Base-by-base conservation (phyloP, 1,139 yeast genomes). In the Nakaseomyces kungkrabaensis region DNA sequence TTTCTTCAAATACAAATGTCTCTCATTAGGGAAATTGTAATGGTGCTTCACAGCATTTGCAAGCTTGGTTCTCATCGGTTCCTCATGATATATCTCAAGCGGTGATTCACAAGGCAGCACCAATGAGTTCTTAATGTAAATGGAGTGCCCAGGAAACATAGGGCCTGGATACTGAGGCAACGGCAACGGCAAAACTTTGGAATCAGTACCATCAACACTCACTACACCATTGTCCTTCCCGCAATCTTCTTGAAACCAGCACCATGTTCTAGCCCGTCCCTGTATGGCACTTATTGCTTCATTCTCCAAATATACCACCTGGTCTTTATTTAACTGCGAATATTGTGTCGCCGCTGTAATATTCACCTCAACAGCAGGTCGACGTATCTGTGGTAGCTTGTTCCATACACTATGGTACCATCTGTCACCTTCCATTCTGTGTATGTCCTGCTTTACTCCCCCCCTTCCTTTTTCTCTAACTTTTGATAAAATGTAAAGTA, bases 41-140 rank as follows among this genome's bases (percentile, higher is more conserved):
- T 66, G 60, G 24, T 62, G 56, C 48, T 57, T 64, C n/a, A 62
- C 50, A 8, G 63, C 59, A 27, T 57, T 53, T 0, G 61, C 60
- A 24, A 65, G 51, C 46, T 60, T 61, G 13, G 66, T 65, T 43
- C 55, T 50, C 29, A 57, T 37, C 2, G 67, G 59, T 45, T 59
- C 54, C 10, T 55, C 53, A 49, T 66, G 69, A 34, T 57, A 56
- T 13, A 56, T 54, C 33, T 59, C 60, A 4, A 49, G 33, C 3
- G 68, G 66, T 9, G 63, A 55, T 5, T 54, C 52, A 5, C 62
- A 56, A 0, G 69, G 69, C 24, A 66, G 45, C 13, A 66, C 48
- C n/a, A 62, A 24, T 1, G 68, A 59, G 46, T 63, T 61, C 25
- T 60, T 59, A 11, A 63, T 53, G 43, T 52, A 52, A 4, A 60